Base-by-base conservation (phyloP, 2,329 filamentous ascomycete species). In the Neopestalotiopsis clavispora region DNA sequence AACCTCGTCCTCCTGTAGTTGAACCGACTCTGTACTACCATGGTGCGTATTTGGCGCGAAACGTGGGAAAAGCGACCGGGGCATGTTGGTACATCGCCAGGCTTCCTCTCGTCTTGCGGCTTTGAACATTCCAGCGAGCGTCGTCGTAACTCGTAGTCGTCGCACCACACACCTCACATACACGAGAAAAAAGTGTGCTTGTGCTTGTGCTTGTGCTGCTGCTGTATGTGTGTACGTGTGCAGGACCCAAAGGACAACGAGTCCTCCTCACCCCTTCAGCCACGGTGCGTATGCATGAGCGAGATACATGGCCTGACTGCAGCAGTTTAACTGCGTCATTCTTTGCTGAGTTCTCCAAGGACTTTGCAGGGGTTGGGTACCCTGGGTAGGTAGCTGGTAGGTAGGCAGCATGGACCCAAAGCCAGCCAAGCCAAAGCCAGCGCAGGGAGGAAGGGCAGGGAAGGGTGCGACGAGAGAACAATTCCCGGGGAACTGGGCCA, bases 401-500 rank as follows among this genome's bases (percentile, higher is more conserved):
- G 34, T 10, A 38, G n/a, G 45, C 6, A 52, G 45, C 23, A 23
- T 23, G 23, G 23, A 23, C 2, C 23, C 23, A 23, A 23, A 23
- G 23, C 23, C 23, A 28, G 23, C 23, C 23, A 28, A 28, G 23
- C 23, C 23, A 28, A 28, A 28, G 23, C 23, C 23, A 28, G 23
- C 23, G 23, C 23, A 28, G 23, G 23, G 23, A 28, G 23, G 23
- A 28, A 28, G 23, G 23, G 23, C 23, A 28, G 17, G 45, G 45
- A 52, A n/a, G 17, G 45, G 45, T 23, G 40, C 20, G 20, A 34
- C 13, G 12, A 64, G 40, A 64, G 61, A 32, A 49, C 40, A 45
- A 49, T 23, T 64, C 42, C 61, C 61, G 61, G 61, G 61, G 42
- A 45, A 52, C 61, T 64, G 61, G 61, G 59, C 59, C 59, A 62